phyloP scores from a whole-genome alignment of 2,329 filamentous ascomycete genomes.

The Fusarium chuoi region DNA sequence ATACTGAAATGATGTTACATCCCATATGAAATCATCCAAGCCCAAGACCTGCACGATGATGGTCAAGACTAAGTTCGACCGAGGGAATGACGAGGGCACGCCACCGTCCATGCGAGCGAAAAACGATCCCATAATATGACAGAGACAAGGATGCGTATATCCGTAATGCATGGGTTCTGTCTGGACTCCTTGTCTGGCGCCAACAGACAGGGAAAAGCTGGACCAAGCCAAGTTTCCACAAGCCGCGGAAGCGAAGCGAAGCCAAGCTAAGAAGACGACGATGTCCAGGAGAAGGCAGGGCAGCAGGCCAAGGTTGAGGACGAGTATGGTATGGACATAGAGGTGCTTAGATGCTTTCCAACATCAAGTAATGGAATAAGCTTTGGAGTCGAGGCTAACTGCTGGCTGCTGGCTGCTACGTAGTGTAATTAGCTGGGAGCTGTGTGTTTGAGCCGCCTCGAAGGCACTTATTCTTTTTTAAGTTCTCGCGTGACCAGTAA shows the following conservation, averaged over 20 bases:
- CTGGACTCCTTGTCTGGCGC: neutral
- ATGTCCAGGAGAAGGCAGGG: neutral
- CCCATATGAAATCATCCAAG: constrained; percentile 2
- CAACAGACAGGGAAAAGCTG: constrained; percentile 3
- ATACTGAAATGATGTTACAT: neutral
- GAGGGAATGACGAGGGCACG: neutral
- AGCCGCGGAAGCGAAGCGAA: constrained; percentile 1
- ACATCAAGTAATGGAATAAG: neutral
- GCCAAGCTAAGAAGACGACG: neutral
- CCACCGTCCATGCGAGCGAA: neutral
- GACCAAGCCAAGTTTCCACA: constrained; percentile 3
- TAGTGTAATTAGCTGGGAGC: neutral
- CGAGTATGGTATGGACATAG: neutral
- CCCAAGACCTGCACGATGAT: constrained; percentile 16
- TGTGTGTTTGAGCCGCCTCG: neutral
- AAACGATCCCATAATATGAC: neutral
- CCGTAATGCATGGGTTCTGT: constrained; percentile 1
- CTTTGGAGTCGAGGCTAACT: neutral
- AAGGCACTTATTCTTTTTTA: neutral
- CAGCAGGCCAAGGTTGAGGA: neutral
- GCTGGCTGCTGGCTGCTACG: neutral
- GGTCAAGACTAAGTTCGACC: constrained; percentile 4
- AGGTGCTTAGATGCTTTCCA: neutral
- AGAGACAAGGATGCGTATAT: constrained; percentile 15
- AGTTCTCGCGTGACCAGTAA: constrained; percentile 4